A percentile compares a stretch with the other conserved stretches of the same genome.
phyloP scores from a whole-genome alignment of 176 grass and related monocot genomes.

The Saccharum officinarum region DNA sequence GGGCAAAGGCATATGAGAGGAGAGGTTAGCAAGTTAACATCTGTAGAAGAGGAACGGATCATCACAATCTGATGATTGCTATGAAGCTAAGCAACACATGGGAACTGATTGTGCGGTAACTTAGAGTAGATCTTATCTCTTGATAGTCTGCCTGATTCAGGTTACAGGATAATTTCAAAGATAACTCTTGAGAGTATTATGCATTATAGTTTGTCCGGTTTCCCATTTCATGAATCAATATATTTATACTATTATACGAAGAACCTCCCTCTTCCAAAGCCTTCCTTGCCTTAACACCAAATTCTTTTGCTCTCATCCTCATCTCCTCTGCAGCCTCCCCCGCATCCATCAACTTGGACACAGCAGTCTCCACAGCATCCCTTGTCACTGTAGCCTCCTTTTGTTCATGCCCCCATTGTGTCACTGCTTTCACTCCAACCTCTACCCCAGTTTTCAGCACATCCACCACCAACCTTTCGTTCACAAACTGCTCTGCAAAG shows the following conservation, averaged over 20 bases:
- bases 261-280: constrained; percentile 62
- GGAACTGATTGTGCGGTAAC: constrained; percentile 3
- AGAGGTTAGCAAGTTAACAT: constrained; percentile 6
- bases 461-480: constrained; percentile 64
- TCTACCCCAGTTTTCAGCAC: constrained; percentile 58
- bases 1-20: background rate
- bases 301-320: constrained; percentile 50
- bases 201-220: constrained; percentile 1
- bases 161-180: background rate
- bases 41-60: background rate
- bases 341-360: constrained; percentile 48
- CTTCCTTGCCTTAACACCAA: constrained; percentile 47
- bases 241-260: constrained; percentile 48
- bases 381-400: constrained; percentile 40
- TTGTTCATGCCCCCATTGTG: constrained; percentile 27
- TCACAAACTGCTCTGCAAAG: constrained; percentile 60
- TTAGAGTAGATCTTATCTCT: constrained; percentile 6
- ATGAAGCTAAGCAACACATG: constrained; percentile 12
- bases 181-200: background rate
- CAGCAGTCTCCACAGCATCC: constrained; percentile 26
- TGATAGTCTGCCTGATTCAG: background rate
- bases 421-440: constrained; percentile 39
- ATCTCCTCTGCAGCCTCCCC: constrained; percentile 45
- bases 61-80: background rate
- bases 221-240: constrained; percentile 49